Conservation (phyloP, 106 monocot genomes). For the Platanthera guangdongensis region DNA sequence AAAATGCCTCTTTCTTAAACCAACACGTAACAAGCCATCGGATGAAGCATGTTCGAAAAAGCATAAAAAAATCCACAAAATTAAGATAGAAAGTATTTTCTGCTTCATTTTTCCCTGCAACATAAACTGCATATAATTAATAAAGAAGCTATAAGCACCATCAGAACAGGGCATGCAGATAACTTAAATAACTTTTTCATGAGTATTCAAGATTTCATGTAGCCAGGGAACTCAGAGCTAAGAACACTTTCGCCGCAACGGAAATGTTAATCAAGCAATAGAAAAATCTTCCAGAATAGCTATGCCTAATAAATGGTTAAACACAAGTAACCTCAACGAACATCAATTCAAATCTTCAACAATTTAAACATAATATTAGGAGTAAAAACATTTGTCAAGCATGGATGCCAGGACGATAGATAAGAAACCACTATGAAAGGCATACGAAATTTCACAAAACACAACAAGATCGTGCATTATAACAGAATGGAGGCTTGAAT, state of each 20-base stretch:
- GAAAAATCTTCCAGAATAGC: no score
- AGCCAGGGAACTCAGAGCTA: not conserved
- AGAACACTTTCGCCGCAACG: not conserved
- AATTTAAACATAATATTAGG: no score
- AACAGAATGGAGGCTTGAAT: no score
- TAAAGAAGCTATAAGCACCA: not conserved
- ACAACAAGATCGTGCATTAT: no score
- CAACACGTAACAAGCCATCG: constrained; percentile 44
- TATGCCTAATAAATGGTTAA: no score
- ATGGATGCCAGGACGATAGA: no score
- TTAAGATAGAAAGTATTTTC: constrained; percentile 17
- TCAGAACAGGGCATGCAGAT: not conserved
- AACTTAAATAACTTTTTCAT: not conserved
- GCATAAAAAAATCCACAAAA: constrained; percentile 30
- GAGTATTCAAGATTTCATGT: not conserved
- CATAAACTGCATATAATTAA: constrained; percentile 11
- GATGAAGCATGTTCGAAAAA: constrained; percentile 31
- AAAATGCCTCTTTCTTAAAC: constrained; percentile 39
- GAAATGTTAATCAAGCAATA: not conserved
- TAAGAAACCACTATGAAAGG: no score
- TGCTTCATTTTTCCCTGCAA: constrained; percentile 22
- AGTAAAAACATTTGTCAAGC: no score
- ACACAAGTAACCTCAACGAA: no score
- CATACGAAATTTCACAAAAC: no score
- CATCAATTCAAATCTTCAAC: no score